phyloP scores from a whole-genome alignment of 2,329 filamentous ascomycete genomes.

The Bertia moriformis region DNA sequence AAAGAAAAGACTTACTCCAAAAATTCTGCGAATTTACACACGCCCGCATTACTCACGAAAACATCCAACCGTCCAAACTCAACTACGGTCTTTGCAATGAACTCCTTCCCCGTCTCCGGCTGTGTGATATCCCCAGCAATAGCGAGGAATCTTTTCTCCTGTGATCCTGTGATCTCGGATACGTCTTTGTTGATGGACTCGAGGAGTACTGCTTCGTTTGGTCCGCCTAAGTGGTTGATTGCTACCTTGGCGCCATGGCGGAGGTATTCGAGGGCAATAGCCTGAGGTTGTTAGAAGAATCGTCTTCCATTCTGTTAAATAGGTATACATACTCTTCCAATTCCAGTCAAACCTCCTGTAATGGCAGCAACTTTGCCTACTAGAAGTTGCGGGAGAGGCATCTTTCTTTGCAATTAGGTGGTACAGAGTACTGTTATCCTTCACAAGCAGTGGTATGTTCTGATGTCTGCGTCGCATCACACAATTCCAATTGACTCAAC shows the following conservation, averaged over 20 bases:
- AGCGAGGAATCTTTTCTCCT: slow-evolving; percentile 30
- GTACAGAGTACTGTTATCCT: too few relatives aligned
- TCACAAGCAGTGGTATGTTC: too few relatives aligned
- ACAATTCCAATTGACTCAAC: too few relatives aligned
- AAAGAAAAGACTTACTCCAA: slow-evolving; percentile 23
- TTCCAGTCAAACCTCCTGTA: slow-evolving; percentile 51
- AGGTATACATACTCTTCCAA: slow-evolving; percentile 22
- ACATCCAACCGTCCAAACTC: slow-evolving; percentile 35
- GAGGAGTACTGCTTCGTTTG: slow-evolving; percentile 12
- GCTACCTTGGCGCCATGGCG: slow-evolving; percentile 46
- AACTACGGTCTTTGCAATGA: slow-evolving; percentile 39
- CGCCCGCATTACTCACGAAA: slow-evolving; percentile 53
- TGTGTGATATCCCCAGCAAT: slow-evolving; percentile 48
- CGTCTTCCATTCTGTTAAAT: neutral
- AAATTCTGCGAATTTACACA: slow-evolving; percentile 58
- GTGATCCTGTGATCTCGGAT: slow-evolving; percentile 22
- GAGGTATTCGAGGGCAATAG: slow-evolving; percentile 50
- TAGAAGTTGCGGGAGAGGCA: slow-evolving; percentile 22
- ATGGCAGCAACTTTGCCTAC: slow-evolving; percentile 45
- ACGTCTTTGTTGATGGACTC: slow-evolving; percentile 14
- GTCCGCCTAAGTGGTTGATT: slow-evolving; percentile 40
- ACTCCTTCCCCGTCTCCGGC: slow-evolving; percentile 41
- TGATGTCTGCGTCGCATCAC: too few relatives aligned
- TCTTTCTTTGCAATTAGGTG: too few relatives aligned
- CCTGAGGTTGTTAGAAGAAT: slow-evolving; percentile 18